phyloP scores from a whole-genome alignment of 108 stramenopile genomes.

The Skeletonema menzelii region DNA sequence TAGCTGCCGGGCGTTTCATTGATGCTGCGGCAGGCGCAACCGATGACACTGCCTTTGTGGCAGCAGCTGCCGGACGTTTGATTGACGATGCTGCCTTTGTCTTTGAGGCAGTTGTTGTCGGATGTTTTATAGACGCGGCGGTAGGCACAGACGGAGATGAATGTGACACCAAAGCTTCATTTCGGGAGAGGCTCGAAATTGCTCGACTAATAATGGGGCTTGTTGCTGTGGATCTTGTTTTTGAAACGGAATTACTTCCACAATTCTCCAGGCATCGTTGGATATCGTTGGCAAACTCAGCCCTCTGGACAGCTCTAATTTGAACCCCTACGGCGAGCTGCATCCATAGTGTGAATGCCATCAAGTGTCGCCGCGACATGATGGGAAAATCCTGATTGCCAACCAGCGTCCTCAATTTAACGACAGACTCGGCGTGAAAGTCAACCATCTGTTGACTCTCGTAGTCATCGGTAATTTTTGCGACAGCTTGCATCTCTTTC shows the following conservation, averaged over 20 bases:
- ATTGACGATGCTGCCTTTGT: not conserved
- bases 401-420: slow-evolving; percentile 2
- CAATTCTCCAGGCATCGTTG: not conserved
- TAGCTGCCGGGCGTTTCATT: not conserved
- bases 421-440: slow-evolving; percentile 9
- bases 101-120: not conserved
- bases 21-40: not conserved
- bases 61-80: not conserved
- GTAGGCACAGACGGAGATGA: not conserved
- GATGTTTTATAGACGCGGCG: not conserved
- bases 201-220: not conserved
- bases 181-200: not conserved
- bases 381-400: slow-evolving; percentile 5
- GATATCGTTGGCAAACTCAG: slow-evolving; percentile 18
- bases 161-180: not conserved
- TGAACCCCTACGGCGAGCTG: slow-evolving; percentile 29
- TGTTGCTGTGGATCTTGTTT: not conserved
- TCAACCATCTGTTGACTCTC: slow-evolving; percentile 4
- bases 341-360: slow-evolving; percentile 32
- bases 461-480: not conserved
- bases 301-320: slow-evolving; percentile 24
- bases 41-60: not conserved
- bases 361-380: slow-evolving; percentile 19
- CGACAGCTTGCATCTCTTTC: slow-evolving; percentile 5
- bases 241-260: not conserved